Evolutionary conservation across 2,329 filamentous ascomycete genomes (phyloP).

Genomic region (Cladosporium sp.): DNA sequence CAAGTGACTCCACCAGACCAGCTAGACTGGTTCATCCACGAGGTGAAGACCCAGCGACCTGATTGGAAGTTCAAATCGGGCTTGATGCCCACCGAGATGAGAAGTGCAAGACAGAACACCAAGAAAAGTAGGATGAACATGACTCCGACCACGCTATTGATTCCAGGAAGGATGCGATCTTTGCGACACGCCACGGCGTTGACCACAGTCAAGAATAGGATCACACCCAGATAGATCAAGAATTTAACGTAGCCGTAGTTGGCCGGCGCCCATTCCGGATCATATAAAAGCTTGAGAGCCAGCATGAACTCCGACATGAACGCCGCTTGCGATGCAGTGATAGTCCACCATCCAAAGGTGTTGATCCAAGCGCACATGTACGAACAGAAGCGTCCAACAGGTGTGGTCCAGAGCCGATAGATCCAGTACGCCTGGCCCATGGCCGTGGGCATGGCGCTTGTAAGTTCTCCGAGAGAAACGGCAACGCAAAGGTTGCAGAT

Average conservation of each 20-base stretch:
- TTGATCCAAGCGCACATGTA: conserved; percentile 65
- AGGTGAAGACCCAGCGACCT: conserved; percentile 55
- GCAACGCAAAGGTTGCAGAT: conserved; percentile 55
- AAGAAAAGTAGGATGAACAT: conserved; percentile 57
- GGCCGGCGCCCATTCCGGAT: conserved; percentile 50
- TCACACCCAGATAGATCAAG: conserved; percentile 57
- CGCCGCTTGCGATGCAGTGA: conserved; percentile 58
- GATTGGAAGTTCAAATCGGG: conserved; percentile 51
- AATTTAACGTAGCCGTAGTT: conserved; percentile 57
- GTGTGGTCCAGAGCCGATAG: conserved; percentile 45
- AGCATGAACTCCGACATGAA: conserved; percentile 62
- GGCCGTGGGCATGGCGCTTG: conserved; percentile 62
- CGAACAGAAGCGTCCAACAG: conserved; percentile 52
- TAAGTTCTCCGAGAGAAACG: conserved; percentile 58
- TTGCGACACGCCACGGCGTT: conserved; percentile 57
- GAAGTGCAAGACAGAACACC: conserved; percentile 53
- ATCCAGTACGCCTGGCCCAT: conserved; percentile 64
- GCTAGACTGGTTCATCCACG: conserved; percentile 55
- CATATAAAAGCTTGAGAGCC: conserved; percentile 59
- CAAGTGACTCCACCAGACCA: conserved; percentile 60
- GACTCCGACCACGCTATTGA: conserved; percentile 60
- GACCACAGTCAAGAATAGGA: conserved; percentile 50
- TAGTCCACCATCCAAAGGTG: conserved; percentile 61
- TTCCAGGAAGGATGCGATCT: conserved; percentile 51
- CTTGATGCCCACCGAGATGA: conserved; percentile 55